Percentiles rank a stretch among this genome's conserved stretches.
Conservation (phyloP, 2,329 filamentous ascomycete species). For the Sporothrix protearum region DNA sequence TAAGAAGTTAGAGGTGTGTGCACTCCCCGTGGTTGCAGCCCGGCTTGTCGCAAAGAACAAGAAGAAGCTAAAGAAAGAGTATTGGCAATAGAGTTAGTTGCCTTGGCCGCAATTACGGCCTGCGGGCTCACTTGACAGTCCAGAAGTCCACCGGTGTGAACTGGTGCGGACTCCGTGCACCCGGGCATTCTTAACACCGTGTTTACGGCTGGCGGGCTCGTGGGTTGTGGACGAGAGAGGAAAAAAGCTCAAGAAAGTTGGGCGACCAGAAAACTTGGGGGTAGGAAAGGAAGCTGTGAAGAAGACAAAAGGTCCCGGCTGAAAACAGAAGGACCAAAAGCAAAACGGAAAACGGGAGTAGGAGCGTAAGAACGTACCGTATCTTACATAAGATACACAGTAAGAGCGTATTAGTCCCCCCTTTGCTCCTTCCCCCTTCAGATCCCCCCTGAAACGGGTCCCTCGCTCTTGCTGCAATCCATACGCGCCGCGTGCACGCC, state of each 20-base stretch:
- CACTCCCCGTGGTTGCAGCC: background rate
- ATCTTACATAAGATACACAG: too few relatives aligned
- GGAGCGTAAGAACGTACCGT: background rate
- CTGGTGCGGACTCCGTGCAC: conserved; percentile 5
- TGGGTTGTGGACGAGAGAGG: conserved; percentile 1
- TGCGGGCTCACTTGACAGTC: conserved; percentile 4
- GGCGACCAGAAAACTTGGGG: background rate
- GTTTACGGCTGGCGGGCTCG: background rate
- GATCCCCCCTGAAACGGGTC: conserved; percentile 18
- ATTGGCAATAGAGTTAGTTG: conserved; percentile 18
- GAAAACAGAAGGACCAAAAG: conserved; percentile 4
- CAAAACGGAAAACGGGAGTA: background rate
- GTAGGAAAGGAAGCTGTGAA: background rate
- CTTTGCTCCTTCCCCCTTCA: conserved; percentile 1
- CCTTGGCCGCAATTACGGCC: conserved; percentile 20
- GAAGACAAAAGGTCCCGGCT: background rate
- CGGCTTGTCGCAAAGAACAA: background rate
- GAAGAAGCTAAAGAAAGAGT: background rate
- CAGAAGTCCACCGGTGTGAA: background rate
- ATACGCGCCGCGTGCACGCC: conserved; percentile 20
- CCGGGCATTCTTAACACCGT: conserved; percentile 4
- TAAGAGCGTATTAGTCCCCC: background rate
- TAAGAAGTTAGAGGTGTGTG: background rate
- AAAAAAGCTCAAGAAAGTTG: background rate
- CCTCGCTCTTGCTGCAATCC: conserved; percentile 7